phyloP scores from a whole-genome alignment of 2,329 filamentous ascomycete species.

The Diplodia scrobiculata region DNA sequence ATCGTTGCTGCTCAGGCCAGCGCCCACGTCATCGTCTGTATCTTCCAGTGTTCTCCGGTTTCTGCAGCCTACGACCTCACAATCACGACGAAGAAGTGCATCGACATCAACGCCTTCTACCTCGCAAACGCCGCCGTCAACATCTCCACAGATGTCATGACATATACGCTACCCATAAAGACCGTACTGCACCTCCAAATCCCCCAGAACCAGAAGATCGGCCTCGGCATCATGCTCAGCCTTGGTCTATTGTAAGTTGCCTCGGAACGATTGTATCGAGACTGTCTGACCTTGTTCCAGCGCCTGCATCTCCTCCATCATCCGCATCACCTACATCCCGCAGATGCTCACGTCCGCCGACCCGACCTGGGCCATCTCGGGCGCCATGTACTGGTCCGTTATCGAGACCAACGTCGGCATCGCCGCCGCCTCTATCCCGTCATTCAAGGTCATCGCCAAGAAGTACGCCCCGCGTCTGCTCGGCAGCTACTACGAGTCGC shows the following conservation, averaged over 20 bases:
- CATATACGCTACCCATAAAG: slow-evolving; percentile 35
- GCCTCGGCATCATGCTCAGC: slow-evolving; percentile 33
- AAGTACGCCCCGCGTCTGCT: slow-evolving; percentile 27
- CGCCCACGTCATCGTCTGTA: slow-evolving; percentile 34
- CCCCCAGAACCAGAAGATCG: slow-evolving; percentile 32
- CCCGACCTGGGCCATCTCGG: slow-evolving; percentile 26
- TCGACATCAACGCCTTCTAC: slow-evolving; percentile 37
- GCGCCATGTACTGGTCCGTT: slow-evolving; percentile 29
- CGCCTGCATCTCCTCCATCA: slow-evolving; percentile 29
- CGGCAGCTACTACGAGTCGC: slow-evolving; percentile 28
- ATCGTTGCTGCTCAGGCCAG: slow-evolving; percentile 42
- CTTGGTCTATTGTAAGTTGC: slow-evolving; percentile 35
- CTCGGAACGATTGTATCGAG: background rate
- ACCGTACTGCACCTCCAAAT: slow-evolving; percentile 35
- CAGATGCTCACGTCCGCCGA: slow-evolving; percentile 25
- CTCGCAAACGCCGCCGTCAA: slow-evolving; percentile 36
- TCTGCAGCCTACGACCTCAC: slow-evolving; percentile 34
- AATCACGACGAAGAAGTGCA: slow-evolving; percentile 32
- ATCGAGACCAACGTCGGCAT: slow-evolving; percentile 30
- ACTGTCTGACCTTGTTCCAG: slow-evolving; percentile 5
- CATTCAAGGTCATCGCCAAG: slow-evolving; percentile 30
- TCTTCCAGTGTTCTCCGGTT: slow-evolving; percentile 36
- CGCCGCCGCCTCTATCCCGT: slow-evolving; percentile 28
- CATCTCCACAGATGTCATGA: slow-evolving; percentile 34
- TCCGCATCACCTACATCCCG: slow-evolving; percentile 29